Evolutionary conservation across 345 rosid genomes (phyloP).

Genomic region (Populus alba): DNA sequence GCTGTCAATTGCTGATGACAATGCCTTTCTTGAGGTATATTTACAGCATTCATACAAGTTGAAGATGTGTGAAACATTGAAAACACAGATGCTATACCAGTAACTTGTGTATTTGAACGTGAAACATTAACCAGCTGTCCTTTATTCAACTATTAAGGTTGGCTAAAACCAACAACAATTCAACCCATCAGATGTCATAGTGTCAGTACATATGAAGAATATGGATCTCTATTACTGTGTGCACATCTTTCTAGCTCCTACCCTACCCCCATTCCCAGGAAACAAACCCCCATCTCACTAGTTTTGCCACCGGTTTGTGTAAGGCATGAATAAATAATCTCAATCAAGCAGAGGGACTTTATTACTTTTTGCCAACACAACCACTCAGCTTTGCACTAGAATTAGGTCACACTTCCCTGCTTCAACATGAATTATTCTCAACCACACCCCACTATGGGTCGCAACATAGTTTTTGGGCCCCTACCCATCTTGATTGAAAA

Average conservation of each 20-base stretch:
- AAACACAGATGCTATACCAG: neutral
- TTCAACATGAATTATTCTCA: neutral
- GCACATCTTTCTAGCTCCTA: neutral
- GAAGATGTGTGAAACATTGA: neutral
- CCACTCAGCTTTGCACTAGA: neutral
- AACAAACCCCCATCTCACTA: neutral
- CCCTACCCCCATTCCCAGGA: neutral
- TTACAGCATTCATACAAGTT: neutral
- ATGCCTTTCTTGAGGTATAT: neutral
- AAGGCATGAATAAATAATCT: neutral
- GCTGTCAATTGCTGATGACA: neutral
- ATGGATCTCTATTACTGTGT: neutral
- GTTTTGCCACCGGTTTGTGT: neutral
- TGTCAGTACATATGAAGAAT: neutral
- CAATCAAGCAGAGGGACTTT: neutral
- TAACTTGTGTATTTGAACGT: neutral
- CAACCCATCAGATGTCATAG: neutral
- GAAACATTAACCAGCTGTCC: neutral
- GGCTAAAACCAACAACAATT: neutral
- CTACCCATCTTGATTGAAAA: neutral
- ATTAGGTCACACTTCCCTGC: neutral
- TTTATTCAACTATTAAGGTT: neutral
- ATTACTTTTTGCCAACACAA: neutral
- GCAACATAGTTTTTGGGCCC: neutral
- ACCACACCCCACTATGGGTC: neutral